Conservation (phyloP, 345 rosid species). For the Cardamine occulta region DNA sequence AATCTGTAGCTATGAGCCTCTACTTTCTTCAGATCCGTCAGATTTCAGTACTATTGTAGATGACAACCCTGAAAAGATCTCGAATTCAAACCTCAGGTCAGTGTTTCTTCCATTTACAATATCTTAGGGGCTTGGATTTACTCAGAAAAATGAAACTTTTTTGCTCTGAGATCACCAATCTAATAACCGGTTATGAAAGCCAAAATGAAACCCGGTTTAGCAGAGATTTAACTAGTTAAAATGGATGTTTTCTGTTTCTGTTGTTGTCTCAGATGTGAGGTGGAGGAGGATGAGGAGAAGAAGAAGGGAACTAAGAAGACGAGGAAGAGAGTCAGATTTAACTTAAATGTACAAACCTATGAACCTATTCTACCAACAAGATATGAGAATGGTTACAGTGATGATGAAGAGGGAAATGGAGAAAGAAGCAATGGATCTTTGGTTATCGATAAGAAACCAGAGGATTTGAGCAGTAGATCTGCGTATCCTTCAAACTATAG, state of each 20-base stretch:
- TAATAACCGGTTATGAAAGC: conserved; percentile 13
- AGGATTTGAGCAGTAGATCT: conserved; percentile 35
- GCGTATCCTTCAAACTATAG: conserved; percentile 58
- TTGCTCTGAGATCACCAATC: not conserved
- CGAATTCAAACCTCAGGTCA: conserved; percentile 58
- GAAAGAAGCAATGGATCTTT: conserved; percentile 30
- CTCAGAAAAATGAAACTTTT: not conserved
- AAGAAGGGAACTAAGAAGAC: conserved; percentile 50
- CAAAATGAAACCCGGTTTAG: conserved; percentile 11
- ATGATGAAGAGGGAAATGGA: conserved; percentile 45
- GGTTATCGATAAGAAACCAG: conserved; percentile 25
- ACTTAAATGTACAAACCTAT: conserved; percentile 76
- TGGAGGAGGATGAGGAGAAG: conserved; percentile 39
- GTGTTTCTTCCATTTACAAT: conserved; percentile 13
- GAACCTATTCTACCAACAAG: conserved; percentile 57
- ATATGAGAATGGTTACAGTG: conserved; percentile 44
- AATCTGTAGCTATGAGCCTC: conserved; percentile 53
- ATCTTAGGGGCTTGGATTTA: not conserved
- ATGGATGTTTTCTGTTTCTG: conserved; percentile 1
- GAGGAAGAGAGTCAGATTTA: conserved; percentile 81
- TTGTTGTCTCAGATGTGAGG: conserved; percentile 16
- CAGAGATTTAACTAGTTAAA: not conserved
- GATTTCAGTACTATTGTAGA: conserved; percentile 36
- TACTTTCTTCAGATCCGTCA: conserved; percentile 52
- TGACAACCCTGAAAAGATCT: conserved; percentile 37